Percentiles rank a stretch among this genome's conserved stretches.
Conservation (phyloP, 331 rosid genomes). For the Dryas integrifolia region DNA sequence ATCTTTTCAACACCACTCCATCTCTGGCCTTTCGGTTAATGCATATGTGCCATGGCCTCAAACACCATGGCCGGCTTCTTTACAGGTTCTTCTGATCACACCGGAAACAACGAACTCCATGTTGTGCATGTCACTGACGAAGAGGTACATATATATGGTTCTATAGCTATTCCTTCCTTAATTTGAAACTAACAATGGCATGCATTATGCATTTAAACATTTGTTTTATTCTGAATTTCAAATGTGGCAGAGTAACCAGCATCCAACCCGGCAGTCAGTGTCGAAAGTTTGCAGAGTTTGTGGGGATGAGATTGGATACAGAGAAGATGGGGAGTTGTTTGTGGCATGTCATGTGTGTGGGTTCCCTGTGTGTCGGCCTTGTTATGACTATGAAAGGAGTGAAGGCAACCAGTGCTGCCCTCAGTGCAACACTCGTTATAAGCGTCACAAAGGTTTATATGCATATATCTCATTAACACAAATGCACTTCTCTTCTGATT, state of each 20-base stretch:
- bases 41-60: conserved; percentile 54
- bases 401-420: conserved; percentile 90
- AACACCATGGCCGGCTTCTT: conserved; percentile 73
- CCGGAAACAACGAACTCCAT: conserved; percentile 41
- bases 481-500: neutral
- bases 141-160: conserved; percentile 17
- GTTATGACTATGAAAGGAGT: conserved; percentile 88
- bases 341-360: conserved; percentile 79
- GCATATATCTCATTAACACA: neutral
- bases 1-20: neutral
- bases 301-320: conserved; percentile 75
- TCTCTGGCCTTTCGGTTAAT: neutral
- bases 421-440: conserved; percentile 83
- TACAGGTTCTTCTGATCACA: conserved; percentile 48
- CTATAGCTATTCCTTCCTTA: no score
- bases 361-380: conserved; percentile 87
- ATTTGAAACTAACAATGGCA: no score
- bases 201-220: no score
- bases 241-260: conserved; percentile 32
- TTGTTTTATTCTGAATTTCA: no score
- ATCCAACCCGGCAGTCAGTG: conserved; percentile 37
- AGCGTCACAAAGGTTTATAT: conserved; percentile 67
- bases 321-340: conserved; percentile 65
- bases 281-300: conserved; percentile 69
- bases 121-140: conserved; percentile 24